Evolutionary conservation across 441 rosid species (phyloP).

Genomic region (Erodium chrysanthum): DNA sequence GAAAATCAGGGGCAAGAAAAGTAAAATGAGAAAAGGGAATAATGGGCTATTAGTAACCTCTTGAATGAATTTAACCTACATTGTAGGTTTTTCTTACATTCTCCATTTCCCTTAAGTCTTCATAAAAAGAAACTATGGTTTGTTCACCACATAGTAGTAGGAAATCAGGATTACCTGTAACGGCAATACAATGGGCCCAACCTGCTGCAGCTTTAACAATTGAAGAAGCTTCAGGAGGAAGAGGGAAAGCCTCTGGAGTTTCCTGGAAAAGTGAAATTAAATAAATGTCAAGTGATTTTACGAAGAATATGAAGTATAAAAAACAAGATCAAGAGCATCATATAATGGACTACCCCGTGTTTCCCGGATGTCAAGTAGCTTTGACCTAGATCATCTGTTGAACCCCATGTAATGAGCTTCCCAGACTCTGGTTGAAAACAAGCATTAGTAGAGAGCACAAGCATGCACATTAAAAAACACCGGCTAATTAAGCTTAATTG

Average conservation of each 20-base stretch:
- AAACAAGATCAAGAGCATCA: slow-evolving; percentile 19
- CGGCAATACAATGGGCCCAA: slow-evolving; percentile 94
- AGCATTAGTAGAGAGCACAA: background rate
- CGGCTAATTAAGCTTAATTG: background rate
- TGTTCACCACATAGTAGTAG: background rate
- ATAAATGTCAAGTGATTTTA: slow-evolving; percentile 8
- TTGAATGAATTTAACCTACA: background rate
- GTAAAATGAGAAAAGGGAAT: background rate
- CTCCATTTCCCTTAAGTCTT: background rate
- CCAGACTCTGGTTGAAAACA: slow-evolving; percentile 54
- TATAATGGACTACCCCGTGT: slow-evolving; percentile 62
- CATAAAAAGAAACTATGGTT: background rate
- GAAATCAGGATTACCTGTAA: slow-evolving; percentile 46
- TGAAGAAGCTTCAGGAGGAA: slow-evolving; percentile 49
- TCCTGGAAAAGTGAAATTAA: slow-evolving; percentile 38
- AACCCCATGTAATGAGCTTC: slow-evolving; percentile 97
- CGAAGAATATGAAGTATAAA: background rate
- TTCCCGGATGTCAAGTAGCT: slow-evolving; percentile 93
- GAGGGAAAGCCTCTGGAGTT: slow-evolving; percentile 88
- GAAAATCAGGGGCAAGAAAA: slow-evolving; percentile 8
- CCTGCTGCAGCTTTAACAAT: slow-evolving; percentile 82
- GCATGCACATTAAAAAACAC: background rate
- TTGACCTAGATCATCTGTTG: slow-evolving; percentile 93
- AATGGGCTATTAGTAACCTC: background rate
- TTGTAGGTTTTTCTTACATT: background rate